Evolutionary conservation across 805 yeast genomes (phyloP).

Genomic region (Teunomyces gatunensis): DNA sequence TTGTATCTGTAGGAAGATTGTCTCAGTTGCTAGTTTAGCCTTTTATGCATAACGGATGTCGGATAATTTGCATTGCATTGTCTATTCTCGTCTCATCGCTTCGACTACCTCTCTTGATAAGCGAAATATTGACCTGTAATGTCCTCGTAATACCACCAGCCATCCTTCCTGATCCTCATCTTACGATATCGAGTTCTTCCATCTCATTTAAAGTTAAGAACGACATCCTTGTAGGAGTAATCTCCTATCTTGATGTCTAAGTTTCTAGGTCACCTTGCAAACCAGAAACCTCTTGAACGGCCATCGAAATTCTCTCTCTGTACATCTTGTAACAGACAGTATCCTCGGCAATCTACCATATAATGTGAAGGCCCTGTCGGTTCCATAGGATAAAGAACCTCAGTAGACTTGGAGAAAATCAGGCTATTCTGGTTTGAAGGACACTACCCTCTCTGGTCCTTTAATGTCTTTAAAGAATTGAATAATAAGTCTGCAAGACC

Average conservation of each 20-base stretch:
- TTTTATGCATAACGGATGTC: no score
- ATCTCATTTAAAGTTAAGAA: slow-evolving; percentile 66
- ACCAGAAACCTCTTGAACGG: no score
- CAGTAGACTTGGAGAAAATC: no score
- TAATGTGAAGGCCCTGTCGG: no score
- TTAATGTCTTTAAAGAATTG: slow-evolving; percentile 51
- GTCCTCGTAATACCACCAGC: slow-evolving; percentile 65
- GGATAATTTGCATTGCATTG: slow-evolving; percentile 22
- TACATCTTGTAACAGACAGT: no score
- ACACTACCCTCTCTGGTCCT: slow-evolving; percentile 17
- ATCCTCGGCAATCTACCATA: no score
- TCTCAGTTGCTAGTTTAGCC: slow-evolving; percentile 78
- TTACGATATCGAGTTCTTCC: slow-evolving; percentile 66
- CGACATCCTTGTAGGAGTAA: slow-evolving; percentile 42
- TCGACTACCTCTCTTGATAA: slow-evolving; percentile 28
- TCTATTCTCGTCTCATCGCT: slow-evolving; percentile 41
- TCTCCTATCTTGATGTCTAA: not conserved
- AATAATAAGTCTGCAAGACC: slow-evolving; percentile 52
- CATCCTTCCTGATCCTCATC: slow-evolving; percentile 83
- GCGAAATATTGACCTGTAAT: slow-evolving; percentile 66
- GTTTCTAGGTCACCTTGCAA: not conserved
- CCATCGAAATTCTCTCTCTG: no score
- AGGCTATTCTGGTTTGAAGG: no score
- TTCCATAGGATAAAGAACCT: no score
- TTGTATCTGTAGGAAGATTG: slow-evolving; percentile 73